Percentiles rank a stretch among this genome's conserved stretches.
phyloP scores from a whole-genome alignment of 2,329 filamentous ascomycete species.

The Westerdykella sp. region DNA sequence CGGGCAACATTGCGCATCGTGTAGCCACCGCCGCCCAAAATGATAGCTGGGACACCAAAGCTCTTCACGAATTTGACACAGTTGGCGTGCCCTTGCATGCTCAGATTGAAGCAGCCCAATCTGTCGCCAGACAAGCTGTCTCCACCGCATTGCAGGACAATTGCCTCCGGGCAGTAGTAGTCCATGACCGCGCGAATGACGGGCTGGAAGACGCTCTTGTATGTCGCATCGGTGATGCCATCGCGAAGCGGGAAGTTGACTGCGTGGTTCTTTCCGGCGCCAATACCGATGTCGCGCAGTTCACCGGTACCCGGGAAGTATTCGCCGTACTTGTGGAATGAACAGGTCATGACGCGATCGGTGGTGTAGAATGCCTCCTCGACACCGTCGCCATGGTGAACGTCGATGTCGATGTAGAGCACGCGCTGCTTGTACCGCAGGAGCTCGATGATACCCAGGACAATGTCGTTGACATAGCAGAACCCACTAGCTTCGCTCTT shows the following conservation, averaged over 20 bases:
- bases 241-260: conserved; percentile 66
- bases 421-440: conserved; percentile 59
- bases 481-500: conserved; percentile 45
- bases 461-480: conserved; percentile 54
- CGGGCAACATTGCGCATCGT: conserved; percentile 61
- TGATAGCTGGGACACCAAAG: conserved; percentile 59
- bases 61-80: conserved; percentile 64
- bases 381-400: conserved; percentile 62
- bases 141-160: conserved; percentile 63
- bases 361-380: conserved; percentile 68
- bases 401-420: conserved; percentile 62
- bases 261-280: conserved; percentile 60
- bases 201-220: conserved; percentile 63
- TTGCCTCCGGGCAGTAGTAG: conserved; percentile 60
- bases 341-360: conserved; percentile 65
- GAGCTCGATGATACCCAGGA: conserved; percentile 59
- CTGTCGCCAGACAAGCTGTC: conserved; percentile 63
- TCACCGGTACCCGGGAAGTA: conserved; percentile 67
- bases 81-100: conserved; percentile 64
- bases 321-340: conserved; percentile 68
- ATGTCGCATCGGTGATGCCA: conserved; percentile 61
- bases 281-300: conserved; percentile 61
- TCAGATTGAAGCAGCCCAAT: conserved; percentile 63
- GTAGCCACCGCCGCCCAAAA: conserved; percentile 63
- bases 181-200: conserved; percentile 64